Evolutionary conservation across 2,329 filamentous ascomycete genomes (phyloP).

Genomic region (Ophiostoma sp.): DNA sequence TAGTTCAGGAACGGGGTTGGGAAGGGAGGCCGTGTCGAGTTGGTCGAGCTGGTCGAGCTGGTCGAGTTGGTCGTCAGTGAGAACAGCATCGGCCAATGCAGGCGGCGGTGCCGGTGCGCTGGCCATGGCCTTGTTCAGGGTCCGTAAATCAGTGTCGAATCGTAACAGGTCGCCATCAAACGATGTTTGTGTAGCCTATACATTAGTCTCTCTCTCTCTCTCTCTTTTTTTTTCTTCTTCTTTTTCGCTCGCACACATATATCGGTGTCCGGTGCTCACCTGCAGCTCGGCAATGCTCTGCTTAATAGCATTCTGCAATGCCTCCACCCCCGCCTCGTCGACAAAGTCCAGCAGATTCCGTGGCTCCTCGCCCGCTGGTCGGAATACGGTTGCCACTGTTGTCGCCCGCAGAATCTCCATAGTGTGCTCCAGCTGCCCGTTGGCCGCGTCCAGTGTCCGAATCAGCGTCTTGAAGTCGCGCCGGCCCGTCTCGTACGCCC

Average conservation of each 20-base stretch:
- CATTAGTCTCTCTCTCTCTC: background rate
- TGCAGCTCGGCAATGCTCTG: conserved; percentile 66
- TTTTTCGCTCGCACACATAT: background rate
- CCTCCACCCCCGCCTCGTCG: conserved; percentile 63
- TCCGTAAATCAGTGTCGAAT: conserved; percentile 69
- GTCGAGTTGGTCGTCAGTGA: background rate
- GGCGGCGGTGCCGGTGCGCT: conserved; percentile 36
- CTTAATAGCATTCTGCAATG: conserved; percentile 61
- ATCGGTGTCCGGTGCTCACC: conserved; percentile 27
- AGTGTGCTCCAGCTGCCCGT: conserved; percentile 59
- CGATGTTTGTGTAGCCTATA: conserved; percentile 52
- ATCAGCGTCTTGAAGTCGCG: conserved; percentile 58
- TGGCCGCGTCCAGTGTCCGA: conserved; percentile 59
- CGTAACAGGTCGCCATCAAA: conserved; percentile 71
- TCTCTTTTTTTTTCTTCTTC: background rate
- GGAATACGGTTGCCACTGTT: conserved; percentile 57
- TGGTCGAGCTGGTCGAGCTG: background rate
- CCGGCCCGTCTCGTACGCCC: conserved; percentile 53
- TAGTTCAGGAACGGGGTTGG: conserved; percentile 37
- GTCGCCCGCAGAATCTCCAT: conserved; percentile 60
- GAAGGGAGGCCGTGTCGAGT: conserved; percentile 32
- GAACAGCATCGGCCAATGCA: conserved; percentile 18
- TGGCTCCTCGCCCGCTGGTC: conserved; percentile 52
- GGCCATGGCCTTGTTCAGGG: conserved; percentile 54
- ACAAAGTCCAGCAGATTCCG: conserved; percentile 71